Evolutionary conservation across 2,329 filamentous ascomycete genomes (phyloP), one percentile per base, ranked within the genome.

Genomic region (Hypoxylon sp.): DNA sequence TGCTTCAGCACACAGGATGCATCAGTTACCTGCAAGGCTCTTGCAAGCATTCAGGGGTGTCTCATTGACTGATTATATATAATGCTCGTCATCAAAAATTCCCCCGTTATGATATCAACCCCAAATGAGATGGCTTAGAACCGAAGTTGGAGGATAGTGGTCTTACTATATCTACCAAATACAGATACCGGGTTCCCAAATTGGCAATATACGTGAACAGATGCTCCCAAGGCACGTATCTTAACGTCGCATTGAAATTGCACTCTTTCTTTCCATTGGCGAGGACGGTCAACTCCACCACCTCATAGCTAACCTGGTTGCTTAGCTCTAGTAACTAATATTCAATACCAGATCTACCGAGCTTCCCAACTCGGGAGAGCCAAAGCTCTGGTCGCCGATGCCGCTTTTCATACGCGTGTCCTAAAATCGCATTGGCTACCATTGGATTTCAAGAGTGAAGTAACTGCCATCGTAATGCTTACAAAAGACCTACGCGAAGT

Each of bases 1-100:
- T 73, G 74, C 77, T 78, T 59, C 56, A 42, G 31, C 44, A 5
- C 31, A 19, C 24, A 58, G 35, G 14, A 37, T n/a, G 42, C 33
- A 22, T 46, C 1, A n/a, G 4, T 46, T 48, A 3, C 19, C 8
- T 44, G 19, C 39, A 14, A 0, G 24, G 13, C 4, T 44, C 35
- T 33, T 13, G 29, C 1, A 13, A 42, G 33, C 46, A 50, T 56
- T 29, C 19, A 26, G 37, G 17, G 47, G 50, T 31, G 19, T 29
- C 44, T 50, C 22, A 24, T 31, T 31, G 24, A n/a, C 10, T 57
- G 26, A 35, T 52, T 68, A 65, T 70, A 70, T 60, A 13, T 29
- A 14, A 48, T 57, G 22, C 33, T 56, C 35, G 24, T 46, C n/a
- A 35, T 46, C 19, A 37, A 44, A n/a, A 22, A 10, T 33, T 26